Conservation (phyloP, 2,329 filamentous ascomycete genomes). For the Dothistroma pini region DNA sequence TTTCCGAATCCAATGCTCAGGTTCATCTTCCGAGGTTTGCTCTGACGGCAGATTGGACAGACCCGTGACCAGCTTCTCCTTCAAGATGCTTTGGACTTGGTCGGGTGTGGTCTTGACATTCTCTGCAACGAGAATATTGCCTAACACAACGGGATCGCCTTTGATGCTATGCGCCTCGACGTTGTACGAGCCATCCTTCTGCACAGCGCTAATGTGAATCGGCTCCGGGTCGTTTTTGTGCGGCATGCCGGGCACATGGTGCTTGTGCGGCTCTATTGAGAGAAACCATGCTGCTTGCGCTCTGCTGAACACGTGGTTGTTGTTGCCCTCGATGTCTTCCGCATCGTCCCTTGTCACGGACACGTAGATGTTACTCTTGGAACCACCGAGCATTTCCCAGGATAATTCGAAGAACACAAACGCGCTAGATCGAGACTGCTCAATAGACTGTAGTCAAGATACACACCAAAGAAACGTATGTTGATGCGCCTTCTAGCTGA, state of each 20-base stretch:
- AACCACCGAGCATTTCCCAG: conserved; percentile 8
- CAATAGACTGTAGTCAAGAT: background rate
- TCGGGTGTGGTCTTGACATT: conserved; percentile 13
- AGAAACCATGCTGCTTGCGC: conserved; percentile 11
- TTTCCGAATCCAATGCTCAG: conserved; percentile 17
- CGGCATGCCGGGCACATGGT: conserved; percentile 6
- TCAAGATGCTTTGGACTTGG: conserved; percentile 10
- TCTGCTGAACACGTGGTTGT: conserved; percentile 1
- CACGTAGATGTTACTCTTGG: conserved; percentile 14
- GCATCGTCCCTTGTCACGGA: conserved; percentile 6
- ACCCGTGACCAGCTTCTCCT: conserved; percentile 8
- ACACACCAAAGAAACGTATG: background rate
- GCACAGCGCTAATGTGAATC: conserved; percentile 8
- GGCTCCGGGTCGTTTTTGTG: conserved; percentile 11
- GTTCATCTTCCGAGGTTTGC: conserved; percentile 5
- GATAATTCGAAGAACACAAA: background rate
- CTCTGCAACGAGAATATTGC: conserved; percentile 18
- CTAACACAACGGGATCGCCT: conserved; percentile 10
- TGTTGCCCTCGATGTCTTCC: background rate
- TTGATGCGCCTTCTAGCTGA: background rate
- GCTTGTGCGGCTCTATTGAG: conserved; percentile 14
- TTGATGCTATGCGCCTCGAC: conserved; percentile 5
- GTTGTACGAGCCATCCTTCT: conserved; percentile 9
- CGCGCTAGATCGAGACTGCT: background rate
- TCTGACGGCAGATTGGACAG: conserved; percentile 10